Conservation (phyloP, 441 rosid genomes). For the Corymbia calophylla region DNA sequence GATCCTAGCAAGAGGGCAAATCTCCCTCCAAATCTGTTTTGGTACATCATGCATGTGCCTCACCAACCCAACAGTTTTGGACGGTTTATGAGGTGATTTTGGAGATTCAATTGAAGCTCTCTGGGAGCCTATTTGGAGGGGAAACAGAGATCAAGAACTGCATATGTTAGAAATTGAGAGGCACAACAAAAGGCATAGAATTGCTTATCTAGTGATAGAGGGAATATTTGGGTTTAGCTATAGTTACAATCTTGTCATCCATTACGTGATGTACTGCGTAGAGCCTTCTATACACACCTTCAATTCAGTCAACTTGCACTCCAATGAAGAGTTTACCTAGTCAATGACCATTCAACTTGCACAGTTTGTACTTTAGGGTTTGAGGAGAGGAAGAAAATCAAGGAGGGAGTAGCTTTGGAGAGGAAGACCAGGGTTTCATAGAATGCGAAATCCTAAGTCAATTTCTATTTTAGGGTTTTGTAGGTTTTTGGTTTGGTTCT, state of each 20-base stretch:
- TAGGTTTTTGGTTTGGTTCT: background rate
- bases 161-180: background rate
- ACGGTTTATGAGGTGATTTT: background rate
- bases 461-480: too few relatives aligned
- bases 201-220: background rate
- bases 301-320: background rate
- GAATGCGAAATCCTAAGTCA: too few relatives aligned
- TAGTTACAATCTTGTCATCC: background rate
- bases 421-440: background rate
- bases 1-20: background rate
- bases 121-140: background rate
- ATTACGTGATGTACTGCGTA: background rate
- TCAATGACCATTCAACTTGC: background rate
- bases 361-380: background rate
- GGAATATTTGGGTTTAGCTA: background rate
- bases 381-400: background rate
- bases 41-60: constrained; percentile 12
- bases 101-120: background rate
- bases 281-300: background rate
- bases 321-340: background rate
- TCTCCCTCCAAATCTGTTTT: background rate
- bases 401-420: background rate
- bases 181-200: background rate
- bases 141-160: background rate
- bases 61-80: constrained; percentile 4